Evolutionary conservation across 2,329 filamentous ascomycete genomes (phyloP).

Genomic region (Aspergillus melleus): DNA sequence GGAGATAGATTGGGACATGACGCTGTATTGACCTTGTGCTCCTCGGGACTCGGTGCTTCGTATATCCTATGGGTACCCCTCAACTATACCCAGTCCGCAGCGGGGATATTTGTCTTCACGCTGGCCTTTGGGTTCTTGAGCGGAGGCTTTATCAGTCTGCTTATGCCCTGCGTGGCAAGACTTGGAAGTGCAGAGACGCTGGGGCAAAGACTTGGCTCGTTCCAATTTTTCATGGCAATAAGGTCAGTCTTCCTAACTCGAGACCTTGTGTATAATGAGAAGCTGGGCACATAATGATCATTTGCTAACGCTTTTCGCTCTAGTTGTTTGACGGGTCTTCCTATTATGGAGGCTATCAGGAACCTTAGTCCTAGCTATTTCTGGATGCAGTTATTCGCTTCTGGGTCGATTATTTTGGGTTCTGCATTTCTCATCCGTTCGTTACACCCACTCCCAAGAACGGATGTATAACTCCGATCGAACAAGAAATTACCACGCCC

Average conservation of each 20-base stretch:
- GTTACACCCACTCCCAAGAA: no score
- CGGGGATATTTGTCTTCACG: conserved; percentile 29
- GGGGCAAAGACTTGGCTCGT: conserved; percentile 36
- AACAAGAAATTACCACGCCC: no score
- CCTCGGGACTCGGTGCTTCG: not conserved
- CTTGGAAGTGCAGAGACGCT: conserved; percentile 31
- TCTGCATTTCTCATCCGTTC: not conserved
- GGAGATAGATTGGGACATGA: not conserved
- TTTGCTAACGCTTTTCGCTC: not conserved
- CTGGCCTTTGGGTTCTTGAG: conserved; percentile 31
- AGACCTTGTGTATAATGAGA: not conserved
- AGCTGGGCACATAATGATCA: not conserved
- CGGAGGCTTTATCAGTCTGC: conserved; percentile 27
- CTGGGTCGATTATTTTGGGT: not conserved
- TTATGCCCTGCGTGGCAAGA: conserved; percentile 34
- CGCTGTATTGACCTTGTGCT: not conserved
- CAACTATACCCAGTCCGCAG: conserved; percentile 26
- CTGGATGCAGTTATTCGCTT: conserved; percentile 28
- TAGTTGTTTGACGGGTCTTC: conserved; percentile 25
- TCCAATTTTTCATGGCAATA: conserved; percentile 23
- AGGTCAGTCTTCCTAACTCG: conserved; percentile 15
- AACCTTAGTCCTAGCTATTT: conserved; percentile 21
- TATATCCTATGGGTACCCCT: conserved; percentile 33
- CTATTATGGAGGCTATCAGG: conserved; percentile 29
- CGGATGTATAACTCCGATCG: no score